Percentiles rank a stretch among this genome's conserved stretches.
Conservation (phyloP, 129 eudicot species). For the Helianthus tuberosus region DNA sequence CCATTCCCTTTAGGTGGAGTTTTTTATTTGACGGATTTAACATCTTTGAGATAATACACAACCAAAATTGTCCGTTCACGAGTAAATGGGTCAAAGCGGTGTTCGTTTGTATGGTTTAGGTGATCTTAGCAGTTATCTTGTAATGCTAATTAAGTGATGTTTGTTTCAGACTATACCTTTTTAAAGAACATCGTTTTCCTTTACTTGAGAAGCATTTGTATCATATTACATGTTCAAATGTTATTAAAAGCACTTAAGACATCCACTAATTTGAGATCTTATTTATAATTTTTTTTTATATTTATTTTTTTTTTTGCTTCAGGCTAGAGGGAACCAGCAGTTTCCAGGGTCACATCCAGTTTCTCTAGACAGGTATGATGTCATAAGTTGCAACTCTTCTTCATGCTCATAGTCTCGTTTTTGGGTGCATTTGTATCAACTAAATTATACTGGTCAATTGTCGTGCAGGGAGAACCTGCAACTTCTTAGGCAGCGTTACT, state of each 20-base stretch:
- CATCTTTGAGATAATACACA: background rate
- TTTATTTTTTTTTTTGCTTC: conserved; percentile 31
- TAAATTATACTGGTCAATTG: background rate
- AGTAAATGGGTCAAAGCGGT: background rate
- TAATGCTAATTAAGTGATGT: background rate
- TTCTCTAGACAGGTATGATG: conserved; percentile 81
- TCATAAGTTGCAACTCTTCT: conserved; percentile 19
- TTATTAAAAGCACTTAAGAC: background rate
- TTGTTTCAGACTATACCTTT: background rate
- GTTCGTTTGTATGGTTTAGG: background rate
- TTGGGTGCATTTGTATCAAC: conserved; percentile 7
- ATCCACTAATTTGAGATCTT: background rate
- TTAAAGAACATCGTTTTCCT: background rate
- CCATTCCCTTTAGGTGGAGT: background rate
- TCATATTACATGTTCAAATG: background rate
- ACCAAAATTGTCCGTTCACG: background rate
- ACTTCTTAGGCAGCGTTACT: conserved; percentile 91
- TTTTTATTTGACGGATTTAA: background rate
- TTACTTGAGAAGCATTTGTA: background rate
- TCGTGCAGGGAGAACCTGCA: conserved; percentile 86
- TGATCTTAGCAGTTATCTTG: background rate
- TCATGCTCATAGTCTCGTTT: background rate
- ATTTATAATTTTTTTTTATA: background rate
- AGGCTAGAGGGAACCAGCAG: conserved; percentile 79
- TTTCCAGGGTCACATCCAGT: conserved; percentile 99